Evolutionary conservation across 768 basidiomycete genomes (phyloP).

Genomic region (Dictyophora rubrovolvata): DNA sequence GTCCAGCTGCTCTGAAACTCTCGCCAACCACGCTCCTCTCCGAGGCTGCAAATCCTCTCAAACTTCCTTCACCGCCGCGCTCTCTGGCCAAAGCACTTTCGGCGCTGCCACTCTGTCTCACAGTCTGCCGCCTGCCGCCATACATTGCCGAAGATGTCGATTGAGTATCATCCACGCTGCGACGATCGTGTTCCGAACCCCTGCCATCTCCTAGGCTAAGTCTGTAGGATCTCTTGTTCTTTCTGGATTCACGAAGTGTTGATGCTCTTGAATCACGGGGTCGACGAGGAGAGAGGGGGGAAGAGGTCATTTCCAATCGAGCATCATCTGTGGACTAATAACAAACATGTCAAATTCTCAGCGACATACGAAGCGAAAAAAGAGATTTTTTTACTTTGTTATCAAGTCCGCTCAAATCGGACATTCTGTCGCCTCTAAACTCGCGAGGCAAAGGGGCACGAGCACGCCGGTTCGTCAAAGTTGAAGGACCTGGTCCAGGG

Average conservation of each 20-base stretch:
- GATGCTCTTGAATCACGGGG: constrained; percentile 24
- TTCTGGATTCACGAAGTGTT: constrained; percentile 35
- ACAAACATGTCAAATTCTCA: not conserved
- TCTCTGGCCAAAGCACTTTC: constrained; percentile 46
- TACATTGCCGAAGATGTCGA: constrained; percentile 10
- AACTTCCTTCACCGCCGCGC: constrained; percentile 17
- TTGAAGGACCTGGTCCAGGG: constrained; percentile 14
- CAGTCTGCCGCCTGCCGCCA: constrained; percentile 34
- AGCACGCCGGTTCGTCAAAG: constrained; percentile 21
- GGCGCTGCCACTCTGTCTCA: constrained; percentile 52
- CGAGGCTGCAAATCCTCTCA: not conserved
- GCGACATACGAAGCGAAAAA: constrained; percentile 16
- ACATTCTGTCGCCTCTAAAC: constrained; percentile 22
- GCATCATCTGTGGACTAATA: constrained; percentile 9
- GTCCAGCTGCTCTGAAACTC: constrained; percentile 60
- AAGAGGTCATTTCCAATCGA: constrained; percentile 27
- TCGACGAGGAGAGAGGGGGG: constrained; percentile 22
- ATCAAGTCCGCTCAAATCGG: constrained; percentile 29
- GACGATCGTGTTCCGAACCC: constrained; percentile 9
- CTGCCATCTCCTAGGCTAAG: constrained; percentile 16
- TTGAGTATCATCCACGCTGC: constrained; percentile 10
- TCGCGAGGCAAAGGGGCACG: constrained; percentile 45
- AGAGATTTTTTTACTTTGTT: constrained; percentile 28
- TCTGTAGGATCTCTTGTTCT: constrained; percentile 26
- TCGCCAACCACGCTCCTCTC: constrained; percentile 56